Evolutionary conservation across 441 rosid species (phyloP).

Genomic region (Heliophila coronopifolia): DNA sequence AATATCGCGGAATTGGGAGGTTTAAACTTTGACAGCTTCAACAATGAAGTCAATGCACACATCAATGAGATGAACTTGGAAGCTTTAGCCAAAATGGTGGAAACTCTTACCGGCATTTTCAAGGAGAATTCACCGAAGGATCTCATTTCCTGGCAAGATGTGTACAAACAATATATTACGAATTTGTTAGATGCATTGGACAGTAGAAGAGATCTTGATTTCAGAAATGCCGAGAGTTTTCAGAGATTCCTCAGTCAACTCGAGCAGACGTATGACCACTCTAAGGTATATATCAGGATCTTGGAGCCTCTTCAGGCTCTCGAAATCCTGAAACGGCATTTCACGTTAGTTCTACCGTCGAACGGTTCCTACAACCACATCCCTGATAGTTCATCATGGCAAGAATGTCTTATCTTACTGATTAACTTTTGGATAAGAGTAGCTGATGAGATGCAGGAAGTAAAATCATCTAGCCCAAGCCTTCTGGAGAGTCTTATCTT

Average conservation of each 20-base stretch:
- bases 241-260: slow-evolving; percentile 56
- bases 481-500: slow-evolving; percentile 35
- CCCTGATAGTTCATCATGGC: slow-evolving; percentile 86
- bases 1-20: slow-evolving; percentile 64
- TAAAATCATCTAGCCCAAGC: slow-evolving; percentile 31
- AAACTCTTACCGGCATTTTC: slow-evolving; percentile 41
- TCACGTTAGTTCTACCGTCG: slow-evolving; percentile 44
- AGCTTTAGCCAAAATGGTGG: slow-evolving; percentile 84
- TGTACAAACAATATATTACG: slow-evolving; percentile 55
- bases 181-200: slow-evolving; percentile 49
- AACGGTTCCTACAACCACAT: slow-evolving; percentile 40
- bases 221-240: slow-evolving; percentile 60
- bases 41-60: slow-evolving; percentile 57
- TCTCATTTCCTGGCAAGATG: slow-evolving; percentile 66
- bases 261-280: slow-evolving; percentile 60
- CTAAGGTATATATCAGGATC: slow-evolving; percentile 49
- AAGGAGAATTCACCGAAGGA: slow-evolving; percentile 44
- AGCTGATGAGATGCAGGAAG: slow-evolving; percentile 72
- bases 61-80: slow-evolving; percentile 58
- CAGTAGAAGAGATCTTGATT: slow-evolving; percentile 40
- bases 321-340: slow-evolving; percentile 59
- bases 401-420: slow-evolving; percentile 74
- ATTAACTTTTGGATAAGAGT: slow-evolving; percentile 78
- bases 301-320: slow-evolving; percentile 60
- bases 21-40: slow-evolving; percentile 55